Evolutionary conservation across 225 moss, liverwort and hornwort species (phyloP).

Genomic region (Ulota crispa): DNA sequence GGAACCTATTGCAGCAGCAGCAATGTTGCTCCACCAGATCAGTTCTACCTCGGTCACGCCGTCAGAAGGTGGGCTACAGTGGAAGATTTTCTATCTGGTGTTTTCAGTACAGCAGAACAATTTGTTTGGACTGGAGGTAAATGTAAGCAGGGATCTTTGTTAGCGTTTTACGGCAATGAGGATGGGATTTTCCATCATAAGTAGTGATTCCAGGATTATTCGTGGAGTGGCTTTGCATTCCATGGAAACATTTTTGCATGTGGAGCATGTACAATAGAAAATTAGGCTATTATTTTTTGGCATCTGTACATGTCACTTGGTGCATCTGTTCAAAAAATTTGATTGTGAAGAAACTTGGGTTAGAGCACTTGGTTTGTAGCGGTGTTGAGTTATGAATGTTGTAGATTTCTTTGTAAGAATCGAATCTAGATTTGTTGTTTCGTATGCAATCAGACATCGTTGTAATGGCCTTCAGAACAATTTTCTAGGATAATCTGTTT

Average conservation of each 20-base stretch:
- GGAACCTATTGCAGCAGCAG: constrained; percentile 2
- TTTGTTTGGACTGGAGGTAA: not conserved
- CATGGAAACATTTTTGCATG: constrained; percentile 16
- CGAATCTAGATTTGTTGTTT: not conserved
- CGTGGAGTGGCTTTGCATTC: not conserved
- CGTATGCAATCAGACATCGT: not conserved
- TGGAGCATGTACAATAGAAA: constrained; percentile 16
- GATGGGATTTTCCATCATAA: constrained; percentile 23
- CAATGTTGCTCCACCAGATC: not conserved
- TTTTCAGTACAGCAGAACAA: not conserved
- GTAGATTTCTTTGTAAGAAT: not conserved
- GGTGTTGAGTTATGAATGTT: not conserved
- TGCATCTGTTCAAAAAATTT: not conserved
- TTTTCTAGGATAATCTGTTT: not conserved
- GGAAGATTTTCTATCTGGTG: not conserved
- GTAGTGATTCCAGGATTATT: constrained; percentile 1
- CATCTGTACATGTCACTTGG: not conserved
- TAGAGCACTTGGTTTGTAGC: not conserved
- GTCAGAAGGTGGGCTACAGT: not conserved
- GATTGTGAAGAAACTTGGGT: not conserved
- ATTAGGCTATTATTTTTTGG: not conserved
- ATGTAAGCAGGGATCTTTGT: not conserved
- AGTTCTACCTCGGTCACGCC: not conserved
- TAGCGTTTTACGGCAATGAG: constrained; percentile 15
- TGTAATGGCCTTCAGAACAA: not conserved